Percentiles rank a stretch among this genome's conserved stretches.
Conservation (phyloP, 2,329 filamentous ascomycete species). For the Fusarium circinatum region DNA sequence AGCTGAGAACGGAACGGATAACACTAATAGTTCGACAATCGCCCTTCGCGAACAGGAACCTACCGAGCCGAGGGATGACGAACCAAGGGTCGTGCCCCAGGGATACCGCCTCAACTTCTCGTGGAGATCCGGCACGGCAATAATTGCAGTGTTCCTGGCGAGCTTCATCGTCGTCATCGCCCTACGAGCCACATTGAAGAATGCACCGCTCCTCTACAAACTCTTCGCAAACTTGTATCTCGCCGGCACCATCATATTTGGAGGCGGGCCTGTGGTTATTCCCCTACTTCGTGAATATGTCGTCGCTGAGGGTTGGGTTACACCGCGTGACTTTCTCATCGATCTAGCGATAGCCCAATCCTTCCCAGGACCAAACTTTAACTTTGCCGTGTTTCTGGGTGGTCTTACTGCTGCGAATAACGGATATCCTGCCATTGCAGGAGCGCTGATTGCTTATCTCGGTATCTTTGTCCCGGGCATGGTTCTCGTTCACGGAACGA, state of each 20-base stretch:
- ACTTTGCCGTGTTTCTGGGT: conserved; percentile 69
- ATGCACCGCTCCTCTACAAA: conserved; percentile 37
- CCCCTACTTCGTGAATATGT: conserved; percentile 70
- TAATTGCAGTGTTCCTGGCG: conserved; percentile 61
- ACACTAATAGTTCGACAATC: accelerated
- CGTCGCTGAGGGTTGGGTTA: conserved; percentile 76
- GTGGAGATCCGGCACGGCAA: conserved; percentile 55
- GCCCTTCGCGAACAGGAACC: not conserved
- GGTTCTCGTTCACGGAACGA: conserved; percentile 59
- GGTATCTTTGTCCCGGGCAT: conserved; percentile 65
- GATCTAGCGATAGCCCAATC: conserved; percentile 77
- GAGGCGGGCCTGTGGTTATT: conserved; percentile 73
- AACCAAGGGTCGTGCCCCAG: conserved; percentile 46
- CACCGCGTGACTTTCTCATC: conserved; percentile 75
- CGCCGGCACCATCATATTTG: conserved; percentile 75
- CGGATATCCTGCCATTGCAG: conserved; percentile 52
- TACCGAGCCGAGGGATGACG: accelerated
- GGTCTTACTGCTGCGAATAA: conserved; percentile 56
- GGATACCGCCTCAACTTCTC: conserved; percentile 53
- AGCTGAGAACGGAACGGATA: not conserved
- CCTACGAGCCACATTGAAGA: too few species aligned
- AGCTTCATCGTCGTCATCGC: conserved; percentile 58
- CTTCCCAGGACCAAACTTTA: conserved; percentile 64
- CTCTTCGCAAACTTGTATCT: conserved; percentile 80
- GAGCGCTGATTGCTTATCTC: conserved; percentile 62